phyloP scores from a whole-genome alignment of 345 rosid genomes.

The Tarenaya hassleriana region DNA sequence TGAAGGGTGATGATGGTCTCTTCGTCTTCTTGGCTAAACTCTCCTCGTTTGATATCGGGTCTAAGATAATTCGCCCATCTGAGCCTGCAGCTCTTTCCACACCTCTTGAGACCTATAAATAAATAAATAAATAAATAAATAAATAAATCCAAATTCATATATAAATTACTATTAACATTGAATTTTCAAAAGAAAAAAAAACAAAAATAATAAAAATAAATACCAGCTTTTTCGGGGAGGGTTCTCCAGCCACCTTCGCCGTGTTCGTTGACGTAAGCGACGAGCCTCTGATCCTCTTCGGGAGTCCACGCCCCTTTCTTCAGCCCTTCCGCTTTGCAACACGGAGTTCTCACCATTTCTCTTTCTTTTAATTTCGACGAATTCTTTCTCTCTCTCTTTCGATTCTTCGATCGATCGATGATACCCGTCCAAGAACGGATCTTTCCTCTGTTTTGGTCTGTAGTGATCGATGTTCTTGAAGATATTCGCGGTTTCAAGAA shows the following conservation, averaged over 20 bases:
- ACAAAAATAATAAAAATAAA: too few relatives aligned
- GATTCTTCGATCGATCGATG: not conserved
- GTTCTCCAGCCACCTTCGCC: constrained; percentile 46
- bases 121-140: not conserved
- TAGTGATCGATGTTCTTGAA: too few relatives aligned
- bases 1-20: constrained; percentile 35
- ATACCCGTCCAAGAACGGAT: not conserved
- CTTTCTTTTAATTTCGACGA: not conserved
- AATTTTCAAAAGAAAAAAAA: not conserved
- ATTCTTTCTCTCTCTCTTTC: not conserved
- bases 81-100: constrained; percentile 45
- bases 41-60: constrained; percentile 42
- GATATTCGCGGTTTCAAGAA: too few relatives aligned
- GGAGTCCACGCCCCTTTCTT: constrained; percentile 45
- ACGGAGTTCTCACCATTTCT: constrained; percentile 36
- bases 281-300: constrained; percentile 38
- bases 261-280: constrained; percentile 23
- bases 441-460: not conserved
- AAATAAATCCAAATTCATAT: too few relatives aligned
- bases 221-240: constrained; percentile 43
- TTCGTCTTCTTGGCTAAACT: constrained; percentile 33
- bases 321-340: constrained; percentile 30
- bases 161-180: too few relatives aligned
- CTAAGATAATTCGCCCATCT: constrained; percentile 44
- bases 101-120: constrained; percentile 37